phyloP scores from a whole-genome alignment of 371 early-diverging fungal species.

The Neoconidiobolus thromboides region DNA sequence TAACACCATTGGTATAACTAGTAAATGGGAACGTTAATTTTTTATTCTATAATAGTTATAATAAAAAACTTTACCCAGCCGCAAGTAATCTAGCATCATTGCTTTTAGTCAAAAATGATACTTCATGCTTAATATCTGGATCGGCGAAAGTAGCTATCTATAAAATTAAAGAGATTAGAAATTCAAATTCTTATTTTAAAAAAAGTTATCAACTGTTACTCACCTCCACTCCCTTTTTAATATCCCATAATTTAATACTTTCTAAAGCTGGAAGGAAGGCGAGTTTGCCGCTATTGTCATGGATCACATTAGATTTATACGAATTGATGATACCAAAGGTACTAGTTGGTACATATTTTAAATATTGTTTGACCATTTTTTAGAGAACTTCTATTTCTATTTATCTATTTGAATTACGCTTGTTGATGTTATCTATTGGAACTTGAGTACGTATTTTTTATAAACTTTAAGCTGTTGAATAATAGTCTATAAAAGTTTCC shows the following conservation, averaged over 20 bases:
- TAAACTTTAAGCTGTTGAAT: no score
- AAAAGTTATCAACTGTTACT: background rate
- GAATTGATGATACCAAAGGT: conserved; percentile 73
- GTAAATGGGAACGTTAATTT: background rate
- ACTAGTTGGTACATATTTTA: conserved; percentile 58
- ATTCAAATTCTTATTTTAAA: background rate
- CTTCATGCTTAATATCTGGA: conserved; percentile 52
- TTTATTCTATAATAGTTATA: background rate
- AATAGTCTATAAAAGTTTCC: no score
- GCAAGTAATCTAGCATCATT: conserved; percentile 47
- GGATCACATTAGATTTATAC: conserved; percentile 40
- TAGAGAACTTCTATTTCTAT: background rate
- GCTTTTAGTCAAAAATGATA: conserved; percentile 48
- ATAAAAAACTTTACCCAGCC: conserved; percentile 41
- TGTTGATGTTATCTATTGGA: background rate
- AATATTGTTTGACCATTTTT: conserved; percentile 54
- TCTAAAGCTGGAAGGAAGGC: conserved; percentile 27
- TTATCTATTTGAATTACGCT: background rate
- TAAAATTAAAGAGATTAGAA: background rate
- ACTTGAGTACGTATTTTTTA: no score
- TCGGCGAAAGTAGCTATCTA: conserved; percentile 54
- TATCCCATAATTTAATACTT: no score
- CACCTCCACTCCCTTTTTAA: no score
- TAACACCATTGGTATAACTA: conserved; percentile 62
- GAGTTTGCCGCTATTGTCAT: conserved; percentile 42